These are phyloP conservation scores for Epichloe amarillans DNA, from an alignment of 2,329 filamentous ascomycete species.

Conservation along the genomic window DNA sequence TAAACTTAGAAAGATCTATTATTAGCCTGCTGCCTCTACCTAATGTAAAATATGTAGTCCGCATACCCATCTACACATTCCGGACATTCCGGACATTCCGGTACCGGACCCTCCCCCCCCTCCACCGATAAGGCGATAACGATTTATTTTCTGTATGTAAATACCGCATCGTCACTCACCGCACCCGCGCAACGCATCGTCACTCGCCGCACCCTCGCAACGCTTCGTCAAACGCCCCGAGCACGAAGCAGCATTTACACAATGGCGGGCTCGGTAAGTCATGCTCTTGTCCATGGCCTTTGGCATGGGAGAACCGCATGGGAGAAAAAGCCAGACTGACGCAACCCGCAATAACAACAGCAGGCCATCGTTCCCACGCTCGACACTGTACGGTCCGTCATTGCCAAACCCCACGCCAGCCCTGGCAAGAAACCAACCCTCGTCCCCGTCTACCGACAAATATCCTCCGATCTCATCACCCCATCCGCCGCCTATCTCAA, in stretches of 20 bases:
- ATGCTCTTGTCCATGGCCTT: not conserved
- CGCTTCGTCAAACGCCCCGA: not conserved
- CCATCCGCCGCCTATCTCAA: conserved; percentile 94
- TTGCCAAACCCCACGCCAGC: conserved; percentile 22
- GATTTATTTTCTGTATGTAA: not conserved
- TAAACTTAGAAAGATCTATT: no score
- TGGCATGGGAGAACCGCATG: no score
- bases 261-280: conserved; percentile 19
- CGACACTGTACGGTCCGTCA: conserved; percentile 30
- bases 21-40: no score
- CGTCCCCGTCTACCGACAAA: conserved; percentile 69
- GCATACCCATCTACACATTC: no score
- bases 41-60: no score
- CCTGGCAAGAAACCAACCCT: conserved; percentile 44
- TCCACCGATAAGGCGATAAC: not conserved
- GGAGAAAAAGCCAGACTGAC: not conserved
- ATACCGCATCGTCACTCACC: not conserved
- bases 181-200: not conserved
- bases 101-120: not conserved
- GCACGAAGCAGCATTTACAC: conserved; percentile 1
- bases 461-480: conserved; percentile 84
- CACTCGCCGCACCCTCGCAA: not conserved
- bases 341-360: conserved; percentile 13
- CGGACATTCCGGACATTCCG: no score
- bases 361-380: conserved; percentile 31